Evolutionary conservation across 1,284 basidiomycete species (phyloP).

Genomic region (Sanghuangporus weigelae): DNA sequence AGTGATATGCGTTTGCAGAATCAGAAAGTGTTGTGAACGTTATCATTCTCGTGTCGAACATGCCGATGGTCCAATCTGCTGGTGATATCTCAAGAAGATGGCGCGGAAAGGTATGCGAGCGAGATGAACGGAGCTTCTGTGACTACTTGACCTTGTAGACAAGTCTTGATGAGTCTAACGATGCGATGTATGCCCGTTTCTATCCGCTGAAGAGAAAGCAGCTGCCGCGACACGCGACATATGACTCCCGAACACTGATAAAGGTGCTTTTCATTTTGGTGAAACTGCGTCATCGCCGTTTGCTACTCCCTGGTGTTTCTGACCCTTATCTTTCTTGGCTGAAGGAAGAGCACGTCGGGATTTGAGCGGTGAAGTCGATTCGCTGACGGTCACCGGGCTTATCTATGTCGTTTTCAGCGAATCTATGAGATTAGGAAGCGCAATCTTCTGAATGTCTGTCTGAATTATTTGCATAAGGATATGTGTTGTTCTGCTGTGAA

Average conservation of each 20-base stretch:
- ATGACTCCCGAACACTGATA: constrained; percentile 67
- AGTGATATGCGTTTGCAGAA: constrained; percentile 52
- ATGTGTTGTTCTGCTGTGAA: too few relatives aligned
- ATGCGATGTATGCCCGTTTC: constrained; percentile 55
- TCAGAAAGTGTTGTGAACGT: constrained; percentile 48
- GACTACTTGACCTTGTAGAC: constrained; percentile 58
- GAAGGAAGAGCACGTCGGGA: constrained; percentile 27
- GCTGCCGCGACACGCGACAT: constrained; percentile 66
- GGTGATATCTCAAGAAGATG: constrained; percentile 48
- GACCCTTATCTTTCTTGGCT: background rate
- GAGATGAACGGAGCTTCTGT: constrained; percentile 70
- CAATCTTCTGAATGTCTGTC: too few relatives aligned
- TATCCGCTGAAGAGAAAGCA: constrained; percentile 36
- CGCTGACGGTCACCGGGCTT: too few relatives aligned
- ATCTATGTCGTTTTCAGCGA: too few relatives aligned
- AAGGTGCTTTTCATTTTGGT: constrained; percentile 56
- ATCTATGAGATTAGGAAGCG: too few relatives aligned
- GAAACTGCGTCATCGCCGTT: constrained; percentile 25
- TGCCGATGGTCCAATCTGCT: constrained; percentile 60
- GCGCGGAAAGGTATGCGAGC: constrained; percentile 26
- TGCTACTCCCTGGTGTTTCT: constrained; percentile 2
- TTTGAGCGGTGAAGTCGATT: too few relatives aligned
- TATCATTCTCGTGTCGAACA: constrained; percentile 56
- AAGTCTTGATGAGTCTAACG: constrained; percentile 73
- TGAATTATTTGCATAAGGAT: too few relatives aligned